Evolutionary conservation across 257 asterid genomes (phyloP).

Genomic region (Agastache rugosa): DNA sequence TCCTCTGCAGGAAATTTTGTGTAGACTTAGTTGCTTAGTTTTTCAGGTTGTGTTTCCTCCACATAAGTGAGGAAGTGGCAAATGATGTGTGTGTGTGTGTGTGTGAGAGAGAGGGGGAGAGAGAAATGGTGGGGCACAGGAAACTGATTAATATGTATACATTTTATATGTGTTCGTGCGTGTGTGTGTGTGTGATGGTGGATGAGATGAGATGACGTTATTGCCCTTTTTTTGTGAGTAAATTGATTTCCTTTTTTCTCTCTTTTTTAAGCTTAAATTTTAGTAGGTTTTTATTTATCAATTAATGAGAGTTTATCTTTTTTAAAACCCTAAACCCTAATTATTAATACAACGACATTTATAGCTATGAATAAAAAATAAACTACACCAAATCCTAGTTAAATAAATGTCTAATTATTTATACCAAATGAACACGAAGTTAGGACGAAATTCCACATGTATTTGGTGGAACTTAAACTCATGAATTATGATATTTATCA

Average conservation of each 20-base stretch:
- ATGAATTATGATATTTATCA: no score
- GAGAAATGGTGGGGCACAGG: slow-evolving; percentile 34
- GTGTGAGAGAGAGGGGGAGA: neutral
- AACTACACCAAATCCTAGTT: no score
- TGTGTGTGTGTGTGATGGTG: neutral
- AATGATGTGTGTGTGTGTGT: slow-evolving; percentile 3
- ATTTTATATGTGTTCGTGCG: neutral
- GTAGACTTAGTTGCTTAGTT: slow-evolving; percentile 23
- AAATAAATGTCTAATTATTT: no score
- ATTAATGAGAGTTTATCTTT: no score
- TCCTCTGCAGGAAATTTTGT: neutral
- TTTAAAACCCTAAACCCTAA: no score
- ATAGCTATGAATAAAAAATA: no score
- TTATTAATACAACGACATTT: no score
- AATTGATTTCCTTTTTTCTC: neutral
- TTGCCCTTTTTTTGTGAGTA: neutral
- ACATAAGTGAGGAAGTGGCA: slow-evolving; percentile 42
- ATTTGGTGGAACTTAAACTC: no score
- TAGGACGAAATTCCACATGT: no score
- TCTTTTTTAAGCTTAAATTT: neutral
- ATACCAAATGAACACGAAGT: no score
- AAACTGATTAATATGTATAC: slow-evolving; percentile 4
- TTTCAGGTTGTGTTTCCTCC: slow-evolving; percentile 43
- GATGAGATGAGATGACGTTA: neutral
- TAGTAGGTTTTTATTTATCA: neutral